These are phyloP conservation scores for Daldinia caldariorum DNA, from an alignment of 495 filamentous ascomycete genomes.

Conservation along the genomic window DNA sequence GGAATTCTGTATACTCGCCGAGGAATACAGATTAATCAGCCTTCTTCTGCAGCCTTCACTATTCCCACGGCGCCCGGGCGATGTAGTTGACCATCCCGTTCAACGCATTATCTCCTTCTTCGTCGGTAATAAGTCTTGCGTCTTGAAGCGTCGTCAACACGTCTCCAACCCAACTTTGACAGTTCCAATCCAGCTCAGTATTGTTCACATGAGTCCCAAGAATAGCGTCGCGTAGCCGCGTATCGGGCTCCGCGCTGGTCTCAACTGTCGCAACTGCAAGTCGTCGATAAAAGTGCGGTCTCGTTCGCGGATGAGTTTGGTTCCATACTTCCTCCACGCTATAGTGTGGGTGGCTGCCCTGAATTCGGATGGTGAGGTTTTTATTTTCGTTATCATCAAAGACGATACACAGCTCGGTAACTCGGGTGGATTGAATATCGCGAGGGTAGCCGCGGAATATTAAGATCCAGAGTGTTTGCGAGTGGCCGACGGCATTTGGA, in stretches of 20 bases:
- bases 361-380: slow-evolving; percentile 48
- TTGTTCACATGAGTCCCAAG: slow-evolving; percentile 46
- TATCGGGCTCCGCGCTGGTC: slow-evolving; percentile 37
- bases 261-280: slow-evolving; percentile 47
- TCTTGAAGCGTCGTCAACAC: slow-evolving; percentile 49
- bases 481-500: slow-evolving; percentile 27
- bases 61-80: slow-evolving; percentile 48
- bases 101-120: slow-evolving; percentile 47
- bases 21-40: slow-evolving; percentile 22
- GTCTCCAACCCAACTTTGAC: slow-evolving; percentile 48
- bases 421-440: slow-evolving; percentile 47
- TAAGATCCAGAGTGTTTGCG: slow-evolving; percentile 41
- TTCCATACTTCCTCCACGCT: slow-evolving; percentile 45
- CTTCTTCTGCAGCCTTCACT: slow-evolving; percentile 12
- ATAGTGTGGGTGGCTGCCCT: slow-evolving; percentile 44
- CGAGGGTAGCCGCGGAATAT: slow-evolving; percentile 46
- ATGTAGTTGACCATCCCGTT: slow-evolving; percentile 50
- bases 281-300: slow-evolving; percentile 46
- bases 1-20: slow-evolving; percentile 19
- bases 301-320: slow-evolving; percentile 43
- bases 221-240: slow-evolving; percentile 44
- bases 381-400: slow-evolving; percentile 46
- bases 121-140: slow-evolving; percentile 44
- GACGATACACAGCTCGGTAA: slow-evolving; percentile 46
- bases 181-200: slow-evolving; percentile 44